Evolutionary conservation across 768 basidiomycete species (phyloP).

Genomic region (Xerocomellus amylosporus): DNA sequence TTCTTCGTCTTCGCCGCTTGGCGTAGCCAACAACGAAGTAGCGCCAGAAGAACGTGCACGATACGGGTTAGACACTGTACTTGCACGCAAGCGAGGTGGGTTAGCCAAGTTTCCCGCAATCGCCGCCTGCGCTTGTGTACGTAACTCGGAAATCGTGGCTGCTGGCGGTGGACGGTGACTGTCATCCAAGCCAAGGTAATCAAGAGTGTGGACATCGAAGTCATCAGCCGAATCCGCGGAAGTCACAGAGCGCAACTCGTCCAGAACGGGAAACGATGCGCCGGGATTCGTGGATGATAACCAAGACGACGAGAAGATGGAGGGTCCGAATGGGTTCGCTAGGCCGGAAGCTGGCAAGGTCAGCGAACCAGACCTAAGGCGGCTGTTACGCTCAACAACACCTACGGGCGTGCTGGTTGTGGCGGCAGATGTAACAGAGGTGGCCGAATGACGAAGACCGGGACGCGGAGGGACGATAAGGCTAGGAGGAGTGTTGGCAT

Average conservation of each 20-base stretch:
- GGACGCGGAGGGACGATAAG: slow-evolving; percentile 55
- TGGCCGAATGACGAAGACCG: slow-evolving; percentile 71
- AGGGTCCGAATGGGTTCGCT: slow-evolving; percentile 81
- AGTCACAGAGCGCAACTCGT: slow-evolving; percentile 77
- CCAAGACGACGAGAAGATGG: slow-evolving; percentile 91
- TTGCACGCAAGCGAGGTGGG: slow-evolving; percentile 80
- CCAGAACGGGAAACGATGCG: slow-evolving; percentile 62
- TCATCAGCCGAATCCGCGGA: slow-evolving; percentile 82
- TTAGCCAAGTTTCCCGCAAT: slow-evolving; percentile 81
- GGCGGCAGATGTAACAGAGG: slow-evolving; percentile 55
- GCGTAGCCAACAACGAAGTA: slow-evolving; percentile 61
- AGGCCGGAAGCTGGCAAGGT: slow-evolving; percentile 78
- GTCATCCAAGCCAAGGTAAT: slow-evolving; percentile 94
- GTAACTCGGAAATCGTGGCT: slow-evolving; percentile 84
- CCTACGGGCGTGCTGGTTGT: slow-evolving; percentile 37
- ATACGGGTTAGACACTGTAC: slow-evolving; percentile 93
- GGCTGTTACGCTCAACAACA: slow-evolving; percentile 65
- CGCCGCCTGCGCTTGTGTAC: slow-evolving; percentile 86
- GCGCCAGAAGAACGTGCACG: slow-evolving; percentile 58
- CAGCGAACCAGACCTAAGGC: slow-evolving; percentile 89
- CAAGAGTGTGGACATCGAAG: slow-evolving; percentile 90
- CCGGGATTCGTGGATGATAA: slow-evolving; percentile 60
- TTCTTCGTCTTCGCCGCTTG: slow-evolving; percentile 67
- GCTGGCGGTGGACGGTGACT: slow-evolving; percentile 68
- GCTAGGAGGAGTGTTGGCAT: slow-evolving; percentile 38